Conservation (phyloP, 1,139 yeast genomes). For the Blastobotrys aristatus region DNA sequence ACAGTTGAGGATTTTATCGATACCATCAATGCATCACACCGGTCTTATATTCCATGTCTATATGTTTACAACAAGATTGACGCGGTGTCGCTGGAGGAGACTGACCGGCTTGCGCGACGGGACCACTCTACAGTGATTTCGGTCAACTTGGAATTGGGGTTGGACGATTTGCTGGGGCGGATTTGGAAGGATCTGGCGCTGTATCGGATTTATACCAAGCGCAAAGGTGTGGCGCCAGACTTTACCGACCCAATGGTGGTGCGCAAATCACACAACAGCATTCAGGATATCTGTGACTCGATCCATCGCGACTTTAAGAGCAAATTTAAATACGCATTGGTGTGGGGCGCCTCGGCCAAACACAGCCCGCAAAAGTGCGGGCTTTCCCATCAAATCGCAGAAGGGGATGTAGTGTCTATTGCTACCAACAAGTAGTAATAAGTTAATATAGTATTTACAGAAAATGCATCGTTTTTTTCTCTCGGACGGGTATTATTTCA, state of each 20-base stretch:
- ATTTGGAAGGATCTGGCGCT: slow-evolving; percentile 87
- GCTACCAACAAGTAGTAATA: slow-evolving; percentile 72
- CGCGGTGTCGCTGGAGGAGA: slow-evolving; percentile 91
- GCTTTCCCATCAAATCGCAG: slow-evolving; percentile 71
- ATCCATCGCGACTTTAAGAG: slow-evolving; percentile 90
- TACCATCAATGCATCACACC: slow-evolving; percentile 78
- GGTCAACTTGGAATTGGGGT: slow-evolving; percentile 80
- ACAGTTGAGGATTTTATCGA: slow-evolving; percentile 95
- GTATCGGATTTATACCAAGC: slow-evolving; percentile 78
- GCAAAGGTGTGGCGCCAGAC: slow-evolving; percentile 75
- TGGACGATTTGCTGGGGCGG: slow-evolving; percentile 82
- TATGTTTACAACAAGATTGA: slow-evolving; percentile 94
- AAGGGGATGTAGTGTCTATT: slow-evolving; percentile 91
- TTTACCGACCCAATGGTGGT: slow-evolving; percentile 90
- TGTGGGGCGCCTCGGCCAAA: slow-evolving; percentile 95
- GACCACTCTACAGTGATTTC: slow-evolving; percentile 93
- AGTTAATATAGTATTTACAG: too few relatives aligned
- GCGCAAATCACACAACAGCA: slow-evolving; percentile 62
- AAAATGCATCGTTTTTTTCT: too few relatives aligned
- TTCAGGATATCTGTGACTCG: slow-evolving; percentile 85
- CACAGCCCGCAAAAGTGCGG: slow-evolving; percentile 98
- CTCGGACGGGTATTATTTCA: background rate
- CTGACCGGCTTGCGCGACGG: slow-evolving; percentile 83
- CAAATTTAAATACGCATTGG: slow-evolving; percentile 88
- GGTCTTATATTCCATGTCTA: slow-evolving; percentile 84